Evolutionary conservation across 2,329 filamentous ascomycete genomes (phyloP), one percentile per base, ranked within the genome.

Genomic region (Dothistroma pini): DNA sequence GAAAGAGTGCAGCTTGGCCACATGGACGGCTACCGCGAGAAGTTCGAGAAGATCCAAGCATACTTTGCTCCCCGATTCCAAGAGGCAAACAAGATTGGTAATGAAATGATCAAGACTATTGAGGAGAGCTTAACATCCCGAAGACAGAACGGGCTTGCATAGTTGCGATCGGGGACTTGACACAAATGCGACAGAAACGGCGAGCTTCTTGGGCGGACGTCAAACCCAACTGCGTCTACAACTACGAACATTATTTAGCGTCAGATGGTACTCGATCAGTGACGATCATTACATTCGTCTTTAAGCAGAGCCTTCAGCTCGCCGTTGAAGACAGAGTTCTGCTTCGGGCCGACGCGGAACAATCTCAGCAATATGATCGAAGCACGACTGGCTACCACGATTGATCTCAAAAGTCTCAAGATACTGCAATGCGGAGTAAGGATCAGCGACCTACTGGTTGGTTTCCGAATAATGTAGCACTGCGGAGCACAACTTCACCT

Each of bases 91-190:
- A 86, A 88, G 69, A 80, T 99, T 41, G 95, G 95, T 2, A 96
- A 97, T 74, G 89, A 93, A 74, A 99, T 99, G 95, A 96, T 99
- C 77, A 92, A 89, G 80, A 95, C 91, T 50, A 95, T 99, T 70
- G 78, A 97, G 68, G 90, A 93, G 78, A 93, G 91, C 75, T 89
- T 88, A 49, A 63, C 48, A 22, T 54, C 57, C 51, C 63, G 67
- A 57, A 69, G 58, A 29, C 54, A 61, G 50, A 38, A 32, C 16
- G 29, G 21, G 12, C 22, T 51, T 25, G 48, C 29, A 19, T 44
- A 19, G 21, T 9, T 12, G 25, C 48, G 10, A 29, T 7, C 7
- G 19, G 7, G 9, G 29, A n/a, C 16, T 8, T 29, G 48, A 51
- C 21, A 8, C 12, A 29, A 29, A 14, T 3, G 19, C 48, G 48